Percentiles rank a stretch among this genome's conserved stretches.
These are phyloP conservation scores for Saprolegnia diclina DNA, from an alignment of 352 stramenopile genomes.

Conservation along the genomic window DNA sequence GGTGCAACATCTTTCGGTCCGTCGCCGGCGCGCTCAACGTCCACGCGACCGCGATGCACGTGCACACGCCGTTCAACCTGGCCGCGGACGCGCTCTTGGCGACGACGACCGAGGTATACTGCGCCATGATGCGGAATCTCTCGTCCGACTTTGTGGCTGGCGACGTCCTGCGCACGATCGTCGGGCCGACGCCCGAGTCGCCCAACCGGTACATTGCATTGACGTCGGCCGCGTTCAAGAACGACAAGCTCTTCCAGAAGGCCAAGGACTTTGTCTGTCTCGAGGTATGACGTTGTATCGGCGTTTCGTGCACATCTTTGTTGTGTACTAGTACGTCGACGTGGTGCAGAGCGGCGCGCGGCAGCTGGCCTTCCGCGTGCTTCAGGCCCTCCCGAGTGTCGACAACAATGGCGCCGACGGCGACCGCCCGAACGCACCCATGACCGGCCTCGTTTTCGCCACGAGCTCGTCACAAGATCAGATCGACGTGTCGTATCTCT, in stretches of 20 bases:
- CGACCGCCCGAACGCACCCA: conserved; percentile 49
- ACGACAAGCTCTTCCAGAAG: conserved; percentile 60
- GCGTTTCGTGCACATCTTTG: too few species aligned
- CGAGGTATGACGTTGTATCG: too few species aligned
- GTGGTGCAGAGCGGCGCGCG: conserved; percentile 81
- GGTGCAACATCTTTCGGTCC: not conserved
- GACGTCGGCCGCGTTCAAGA: conserved; percentile 83
- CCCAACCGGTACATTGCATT: conserved; percentile 73
- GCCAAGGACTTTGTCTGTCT: conserved; percentile 80
- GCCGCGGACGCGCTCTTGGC: conserved; percentile 81
- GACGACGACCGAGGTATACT: conserved; percentile 61
- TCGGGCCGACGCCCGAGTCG: conserved; percentile 54
- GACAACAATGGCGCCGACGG: conserved; percentile 36
- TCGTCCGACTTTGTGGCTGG: conserved; percentile 80
- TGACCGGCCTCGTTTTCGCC: conserved; percentile 85
- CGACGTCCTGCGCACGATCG: conserved; percentile 72
- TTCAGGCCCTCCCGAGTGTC: conserved; percentile 70
- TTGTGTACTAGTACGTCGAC: conserved; percentile 74
- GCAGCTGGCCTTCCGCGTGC: conserved; percentile 76
- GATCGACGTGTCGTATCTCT: conserved; percentile 80
- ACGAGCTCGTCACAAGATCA: conserved; percentile 65
- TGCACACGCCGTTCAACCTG: conserved; percentile 60
- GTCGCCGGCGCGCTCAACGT: conserved; percentile 63
- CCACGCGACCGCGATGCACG: conserved; percentile 78
- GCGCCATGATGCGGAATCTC: conserved; percentile 78